Evolutionary conservation across 257 asterid genomes (phyloP).

Genomic region (Lycium ferocissimum): DNA sequence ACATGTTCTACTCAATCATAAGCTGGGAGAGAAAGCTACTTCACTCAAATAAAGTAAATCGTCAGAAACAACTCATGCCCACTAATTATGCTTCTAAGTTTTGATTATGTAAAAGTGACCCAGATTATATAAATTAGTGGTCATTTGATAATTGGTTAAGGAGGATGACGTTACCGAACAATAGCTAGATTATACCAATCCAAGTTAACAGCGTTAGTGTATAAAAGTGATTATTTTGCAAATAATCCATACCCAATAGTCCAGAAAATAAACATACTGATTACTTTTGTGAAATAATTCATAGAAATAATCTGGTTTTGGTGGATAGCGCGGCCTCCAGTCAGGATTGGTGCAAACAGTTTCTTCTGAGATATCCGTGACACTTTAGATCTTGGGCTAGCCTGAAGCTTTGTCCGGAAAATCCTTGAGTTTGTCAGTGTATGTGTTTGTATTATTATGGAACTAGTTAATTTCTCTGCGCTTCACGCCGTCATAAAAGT

Average conservation of each 20-base stretch:
- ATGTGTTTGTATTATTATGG: neutral
- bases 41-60: no score
- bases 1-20: no score
- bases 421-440: neutral
- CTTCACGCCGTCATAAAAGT: no score
- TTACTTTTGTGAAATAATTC: neutral
- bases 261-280: neutral
- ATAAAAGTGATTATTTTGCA: neutral
- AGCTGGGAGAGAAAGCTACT: no score
- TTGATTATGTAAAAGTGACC: neutral
- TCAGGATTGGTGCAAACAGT: neutral
- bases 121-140: slow-evolving; percentile 12
- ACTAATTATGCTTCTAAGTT: neutral
- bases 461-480: neutral
- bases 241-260: neutral
- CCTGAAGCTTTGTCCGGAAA: neutral
- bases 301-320: slow-evolving; percentile 8
- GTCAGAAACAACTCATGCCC: no score
- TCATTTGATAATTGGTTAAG: slow-evolving; percentile 8
- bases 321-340: neutral
- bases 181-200: neutral
- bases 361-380: neutral
- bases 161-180: neutral
- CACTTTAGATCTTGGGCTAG: neutral
- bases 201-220: neutral